Evolutionary conservation across 2,329 filamentous ascomycete genomes (phyloP).

Genomic region (Microcyclospora pomicola): DNA sequence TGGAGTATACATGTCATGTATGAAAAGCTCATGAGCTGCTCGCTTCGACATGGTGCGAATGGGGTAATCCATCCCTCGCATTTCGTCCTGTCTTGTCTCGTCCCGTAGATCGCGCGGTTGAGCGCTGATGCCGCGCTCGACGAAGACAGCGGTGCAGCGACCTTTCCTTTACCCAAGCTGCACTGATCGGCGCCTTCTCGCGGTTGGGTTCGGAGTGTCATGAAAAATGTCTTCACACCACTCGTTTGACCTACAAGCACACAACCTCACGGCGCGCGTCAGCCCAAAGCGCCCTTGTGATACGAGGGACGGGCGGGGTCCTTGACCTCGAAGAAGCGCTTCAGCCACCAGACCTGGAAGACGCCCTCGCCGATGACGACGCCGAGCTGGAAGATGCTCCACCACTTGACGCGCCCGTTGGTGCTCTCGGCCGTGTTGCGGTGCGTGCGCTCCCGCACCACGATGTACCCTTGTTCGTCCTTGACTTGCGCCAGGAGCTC

Average conservation of each 20-base stretch:
- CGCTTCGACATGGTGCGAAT: too few relatives aligned
- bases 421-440: slow-evolving; percentile 98
- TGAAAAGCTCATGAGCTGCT: too few relatives aligned
- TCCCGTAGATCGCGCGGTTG: too few relatives aligned
- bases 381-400: slow-evolving; percentile 91
- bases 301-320: slow-evolving; percentile 15
- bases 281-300: slow-evolving; percentile 18
- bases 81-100: too few relatives aligned
- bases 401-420: slow-evolving; percentile 96
- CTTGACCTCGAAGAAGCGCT: slow-evolving; percentile 26
- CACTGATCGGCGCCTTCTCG: too few relatives aligned
- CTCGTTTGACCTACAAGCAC: slow-evolving; percentile 24
- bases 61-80: too few relatives aligned
- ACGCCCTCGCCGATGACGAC: slow-evolving; percentile 82
- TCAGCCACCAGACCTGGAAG: slow-evolving; percentile 99
- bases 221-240: slow-evolving; percentile 14
- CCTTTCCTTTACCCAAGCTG: too few relatives aligned
- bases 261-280: slow-evolving; percentile 6
- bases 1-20: too few relatives aligned
- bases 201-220: too few relatives aligned
- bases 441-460: slow-evolving; percentile 88
- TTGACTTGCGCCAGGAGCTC: slow-evolving; percentile 85
- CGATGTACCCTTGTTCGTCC: slow-evolving; percentile 95
- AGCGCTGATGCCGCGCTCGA: too few relatives aligned
- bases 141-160: too few relatives aligned